A percentile compares a stretch with the other conserved stretches of the same genome.
Conservation (phyloP, 2,329 filamentous ascomycete species). For the Metarhizium anisopliae region DNA sequence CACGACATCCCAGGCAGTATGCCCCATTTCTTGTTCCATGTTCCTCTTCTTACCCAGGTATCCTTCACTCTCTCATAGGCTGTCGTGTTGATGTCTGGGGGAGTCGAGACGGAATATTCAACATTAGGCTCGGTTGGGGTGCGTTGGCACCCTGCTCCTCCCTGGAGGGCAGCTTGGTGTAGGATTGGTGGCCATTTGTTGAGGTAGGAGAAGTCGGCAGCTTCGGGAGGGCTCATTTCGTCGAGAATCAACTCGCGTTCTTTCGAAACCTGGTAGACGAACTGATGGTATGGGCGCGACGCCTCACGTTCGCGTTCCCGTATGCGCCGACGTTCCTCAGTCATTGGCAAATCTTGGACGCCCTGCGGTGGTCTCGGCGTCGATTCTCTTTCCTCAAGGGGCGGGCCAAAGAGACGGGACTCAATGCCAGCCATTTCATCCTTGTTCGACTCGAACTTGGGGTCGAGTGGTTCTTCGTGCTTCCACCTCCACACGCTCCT, state of each 20-base stretch:
- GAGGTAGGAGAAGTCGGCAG: no score
- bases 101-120: background rate
- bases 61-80: slow-evolving; percentile 4
- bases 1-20: slow-evolving; percentile 4
- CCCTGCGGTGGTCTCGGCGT: background rate
- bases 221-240: background rate
- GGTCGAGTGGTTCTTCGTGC: slow-evolving; percentile 1
- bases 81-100: background rate
- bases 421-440: background rate
- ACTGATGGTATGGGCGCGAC: slow-evolving; percentile 11
- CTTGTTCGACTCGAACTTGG: background rate
- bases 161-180: no score
- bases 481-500: background rate
- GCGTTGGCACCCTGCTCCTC: no score
- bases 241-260: slow-evolving; percentile 9
- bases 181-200: no score
- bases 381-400: background rate
- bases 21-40: slow-evolving; percentile 4
- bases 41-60: background rate
- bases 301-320: slow-evolving; percentile 3
- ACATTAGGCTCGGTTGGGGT: no score
- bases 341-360: background rate
- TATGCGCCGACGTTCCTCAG: background rate
- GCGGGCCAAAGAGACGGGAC: no score
- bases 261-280: slow-evolving; percentile 8